These are phyloP conservation scores for Rheum nobile DNA, from an alignment of 148 eudicot genomes.

Conservation along the genomic window DNA sequence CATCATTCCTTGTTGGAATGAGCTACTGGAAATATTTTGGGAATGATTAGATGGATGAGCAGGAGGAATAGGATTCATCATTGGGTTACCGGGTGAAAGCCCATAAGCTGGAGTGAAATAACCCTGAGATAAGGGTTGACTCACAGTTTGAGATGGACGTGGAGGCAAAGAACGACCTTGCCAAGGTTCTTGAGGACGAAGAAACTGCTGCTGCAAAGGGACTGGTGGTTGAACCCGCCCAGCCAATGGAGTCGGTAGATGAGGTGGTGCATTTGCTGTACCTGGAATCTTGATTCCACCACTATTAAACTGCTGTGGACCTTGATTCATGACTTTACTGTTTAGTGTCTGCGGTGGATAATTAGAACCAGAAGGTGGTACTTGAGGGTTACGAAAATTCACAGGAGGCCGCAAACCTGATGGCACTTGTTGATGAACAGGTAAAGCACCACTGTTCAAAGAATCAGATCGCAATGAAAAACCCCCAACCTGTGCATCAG, in stretches of 20 bases:
- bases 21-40: conserved; percentile 26
- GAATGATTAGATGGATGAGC: conserved; percentile 27
- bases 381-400: conserved; percentile 20
- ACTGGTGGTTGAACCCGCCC: conserved; percentile 6
- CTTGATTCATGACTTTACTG: background rate
- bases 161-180: conserved; percentile 18
- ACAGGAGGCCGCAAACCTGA: conserved; percentile 31
- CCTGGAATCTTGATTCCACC: background rate
- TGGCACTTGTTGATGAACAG: conserved; percentile 23
- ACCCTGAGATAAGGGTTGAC: conserved; percentile 35
- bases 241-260: conserved; percentile 25
- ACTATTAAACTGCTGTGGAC: background rate
- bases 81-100: conserved; percentile 12
- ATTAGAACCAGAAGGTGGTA: conserved; percentile 20
- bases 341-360: conserved; percentile 29
- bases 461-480: conserved; percentile 20
- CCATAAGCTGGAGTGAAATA: conserved; percentile 18
- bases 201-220: conserved; percentile 2
- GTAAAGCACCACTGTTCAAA: conserved; percentile 13
- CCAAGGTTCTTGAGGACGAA: conserved; percentile 29
- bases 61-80: conserved; percentile 23
- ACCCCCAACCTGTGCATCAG: conserved; percentile 16
- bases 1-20: conserved; percentile 24
- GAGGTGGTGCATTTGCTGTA: conserved; percentile 15
- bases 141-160: background rate